A percentile compares a stretch with the other conserved stretches of the same genome.
Conservation (phyloP, 1,139 yeast genomes). For the Suhomyces wounanorum region DNA sequence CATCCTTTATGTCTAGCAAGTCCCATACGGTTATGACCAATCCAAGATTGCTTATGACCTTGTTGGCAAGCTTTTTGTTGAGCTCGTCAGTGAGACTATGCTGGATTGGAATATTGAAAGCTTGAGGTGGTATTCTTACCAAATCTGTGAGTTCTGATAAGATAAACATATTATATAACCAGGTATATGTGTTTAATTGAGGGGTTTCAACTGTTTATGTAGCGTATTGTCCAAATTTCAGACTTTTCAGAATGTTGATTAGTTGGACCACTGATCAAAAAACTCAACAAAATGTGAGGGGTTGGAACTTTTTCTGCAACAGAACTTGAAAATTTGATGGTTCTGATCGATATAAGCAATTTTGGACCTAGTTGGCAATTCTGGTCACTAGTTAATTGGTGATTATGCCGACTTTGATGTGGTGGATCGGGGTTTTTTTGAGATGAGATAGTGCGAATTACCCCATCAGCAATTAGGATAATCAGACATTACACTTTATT, state of each 20-base stretch:
- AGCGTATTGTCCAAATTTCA: not conserved
- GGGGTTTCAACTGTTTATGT: not conserved
- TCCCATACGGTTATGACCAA: slow-evolving; percentile 86
- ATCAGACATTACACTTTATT: not conserved
- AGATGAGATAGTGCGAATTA: slow-evolving; percentile 4
- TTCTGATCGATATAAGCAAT: not conserved
- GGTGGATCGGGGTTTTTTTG: not conserved
- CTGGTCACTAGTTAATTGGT: not conserved
- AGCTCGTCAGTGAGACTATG: slow-evolving; percentile 78
- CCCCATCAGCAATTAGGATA: not conserved
- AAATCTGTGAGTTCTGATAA: slow-evolving; percentile 78
- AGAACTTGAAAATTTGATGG: not conserved
- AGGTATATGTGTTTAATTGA: not conserved
- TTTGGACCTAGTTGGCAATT: not conserved
- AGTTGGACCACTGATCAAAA: not conserved
- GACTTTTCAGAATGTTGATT: not conserved
- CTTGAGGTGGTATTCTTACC: slow-evolving; percentile 84
- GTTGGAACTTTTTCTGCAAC: not conserved
- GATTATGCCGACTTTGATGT: not conserved
- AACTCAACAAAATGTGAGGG: not conserved
- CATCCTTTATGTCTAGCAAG: slow-evolving; percentile 76
- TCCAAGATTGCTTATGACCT: slow-evolving; percentile 80
- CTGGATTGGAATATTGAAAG: slow-evolving; percentile 70
- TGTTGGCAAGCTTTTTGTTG: slow-evolving; percentile 82
- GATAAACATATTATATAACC: slow-evolving; percentile 63